Conservation (phyloP, 139 green algal species). For the Chlorella sp. region DNA sequence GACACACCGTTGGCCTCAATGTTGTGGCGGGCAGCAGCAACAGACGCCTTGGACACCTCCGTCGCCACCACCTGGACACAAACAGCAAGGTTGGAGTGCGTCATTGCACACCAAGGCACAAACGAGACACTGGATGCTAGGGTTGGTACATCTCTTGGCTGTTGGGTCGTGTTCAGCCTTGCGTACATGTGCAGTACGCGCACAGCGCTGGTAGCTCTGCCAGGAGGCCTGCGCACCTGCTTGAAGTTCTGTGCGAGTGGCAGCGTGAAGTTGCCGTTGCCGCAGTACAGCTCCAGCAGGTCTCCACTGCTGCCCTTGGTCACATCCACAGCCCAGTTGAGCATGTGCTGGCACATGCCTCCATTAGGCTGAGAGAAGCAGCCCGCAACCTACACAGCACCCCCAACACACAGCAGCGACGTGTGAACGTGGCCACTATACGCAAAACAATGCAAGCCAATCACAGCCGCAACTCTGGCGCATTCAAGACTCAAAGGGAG, state of each 20-base stretch:
- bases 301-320: slow-evolving; percentile 2
- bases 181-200: neutral
- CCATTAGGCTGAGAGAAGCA: slow-evolving; percentile 89
- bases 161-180: too few relatives aligned
- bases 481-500: too few relatives aligned
- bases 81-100: too few relatives aligned
- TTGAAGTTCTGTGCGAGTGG: slow-evolving; percentile 80
- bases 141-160: too few relatives aligned
- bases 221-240: slow-evolving; percentile 18
- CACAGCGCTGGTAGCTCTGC: too few relatives aligned
- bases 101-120: too few relatives aligned
- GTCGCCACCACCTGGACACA: slow-evolving; percentile 87
- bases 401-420: too few relatives aligned
- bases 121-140: too few relatives aligned
- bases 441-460: too few relatives aligned
- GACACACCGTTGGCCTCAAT: slow-evolving; percentile 26
- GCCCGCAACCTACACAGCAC: slow-evolving; percentile 84
- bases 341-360: slow-evolving; percentile 77
- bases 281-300: slow-evolving; percentile 80
- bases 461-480: too few relatives aligned
- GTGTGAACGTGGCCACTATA: too few relatives aligned
- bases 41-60: slow-evolving; percentile 78
- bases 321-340: slow-evolving; percentile 78
- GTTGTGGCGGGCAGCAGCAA: slow-evolving; percentile 68
- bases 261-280: slow-evolving; percentile 93